These are phyloP conservation scores for Picea glauca DNA, from an alignment of 75 land plant genomes.

Conservation along the genomic window DNA sequence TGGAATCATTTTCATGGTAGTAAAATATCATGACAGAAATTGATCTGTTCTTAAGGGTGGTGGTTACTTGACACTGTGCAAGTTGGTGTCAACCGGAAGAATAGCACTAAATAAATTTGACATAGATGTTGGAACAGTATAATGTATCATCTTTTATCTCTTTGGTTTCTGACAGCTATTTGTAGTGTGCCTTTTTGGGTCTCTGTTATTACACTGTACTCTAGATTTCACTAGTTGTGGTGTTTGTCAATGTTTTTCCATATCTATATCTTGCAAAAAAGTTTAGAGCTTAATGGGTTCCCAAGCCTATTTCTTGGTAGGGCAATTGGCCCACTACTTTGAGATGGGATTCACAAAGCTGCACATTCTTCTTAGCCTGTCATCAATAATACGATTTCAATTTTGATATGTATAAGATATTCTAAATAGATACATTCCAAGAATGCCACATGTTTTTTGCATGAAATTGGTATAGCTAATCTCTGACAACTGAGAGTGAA, in stretches of 20 bases:
- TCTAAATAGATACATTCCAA: neutral
- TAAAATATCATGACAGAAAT: neutral
- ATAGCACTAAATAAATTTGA: no score
- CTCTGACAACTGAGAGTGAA: neutral
- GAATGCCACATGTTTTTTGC: neutral
- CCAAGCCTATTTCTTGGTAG: neutral
- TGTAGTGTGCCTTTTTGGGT: no score
- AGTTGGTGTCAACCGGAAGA: no score
- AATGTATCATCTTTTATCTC: no score
- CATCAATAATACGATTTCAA: neutral
- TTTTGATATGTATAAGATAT: neutral
- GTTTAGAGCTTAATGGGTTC: neutral
- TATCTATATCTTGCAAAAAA: no score
- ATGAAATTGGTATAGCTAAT: neutral
- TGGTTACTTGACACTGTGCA: neutral
- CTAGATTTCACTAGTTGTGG: no score
- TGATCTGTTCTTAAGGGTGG: neutral
- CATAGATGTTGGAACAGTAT: no score
- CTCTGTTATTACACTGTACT: no score
- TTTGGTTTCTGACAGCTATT: no score
- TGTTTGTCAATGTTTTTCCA: no score
- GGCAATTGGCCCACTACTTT: neutral
- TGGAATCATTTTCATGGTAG: neutral
- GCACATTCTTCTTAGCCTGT: neutral
- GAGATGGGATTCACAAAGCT: neutral